Evolutionary conservation across 2,329 filamentous ascomycete species (phyloP).

Genomic region (Pseudonectria foliicola): DNA sequence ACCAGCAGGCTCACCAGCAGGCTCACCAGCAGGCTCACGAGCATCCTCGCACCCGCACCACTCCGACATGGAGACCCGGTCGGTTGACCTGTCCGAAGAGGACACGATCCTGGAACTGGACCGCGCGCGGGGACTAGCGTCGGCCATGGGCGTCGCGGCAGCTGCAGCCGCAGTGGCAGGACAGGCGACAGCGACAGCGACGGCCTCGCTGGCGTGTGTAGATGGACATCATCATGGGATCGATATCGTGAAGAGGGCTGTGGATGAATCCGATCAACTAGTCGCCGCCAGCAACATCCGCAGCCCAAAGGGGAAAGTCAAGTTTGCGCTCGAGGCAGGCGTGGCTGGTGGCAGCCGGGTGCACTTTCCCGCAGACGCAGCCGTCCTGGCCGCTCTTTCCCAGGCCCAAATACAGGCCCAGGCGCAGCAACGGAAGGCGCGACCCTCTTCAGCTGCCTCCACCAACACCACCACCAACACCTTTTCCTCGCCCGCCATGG

Average conservation of each 20-base stretch:
- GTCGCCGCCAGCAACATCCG: no score
- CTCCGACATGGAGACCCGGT: slow-evolving; percentile 21
- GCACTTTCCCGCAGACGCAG: slow-evolving; percentile 4
- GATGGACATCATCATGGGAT: slow-evolving; percentile 8
- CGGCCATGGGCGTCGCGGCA: slow-evolving; percentile 19
- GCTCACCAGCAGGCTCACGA: no score
- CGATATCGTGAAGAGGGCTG: slow-evolving; percentile 4
- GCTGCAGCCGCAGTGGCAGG: slow-evolving; percentile 15
- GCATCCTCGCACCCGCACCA: no score
- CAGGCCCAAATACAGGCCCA: slow-evolving; percentile 7
- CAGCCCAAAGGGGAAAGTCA: no score
- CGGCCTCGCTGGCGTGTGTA: not conserved
- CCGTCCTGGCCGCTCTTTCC: slow-evolving; percentile 11
- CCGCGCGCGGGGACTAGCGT: slow-evolving; percentile 18
- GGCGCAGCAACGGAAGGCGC: not conserved
- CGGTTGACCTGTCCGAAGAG: slow-evolving; percentile 21
- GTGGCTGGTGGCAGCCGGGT: slow-evolving; percentile 7
- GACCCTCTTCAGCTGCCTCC: no score
- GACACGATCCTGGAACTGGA: slow-evolving; percentile 21
- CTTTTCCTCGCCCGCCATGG: no score
- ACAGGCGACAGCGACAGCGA: slow-evolving; percentile 3
- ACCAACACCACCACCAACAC: no score
- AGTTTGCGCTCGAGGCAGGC: no score
- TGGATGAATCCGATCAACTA: not conserved
- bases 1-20: no score